Conservation (phyloP, 140 eudicot genomes). For the Flaveria floridana region DNA sequence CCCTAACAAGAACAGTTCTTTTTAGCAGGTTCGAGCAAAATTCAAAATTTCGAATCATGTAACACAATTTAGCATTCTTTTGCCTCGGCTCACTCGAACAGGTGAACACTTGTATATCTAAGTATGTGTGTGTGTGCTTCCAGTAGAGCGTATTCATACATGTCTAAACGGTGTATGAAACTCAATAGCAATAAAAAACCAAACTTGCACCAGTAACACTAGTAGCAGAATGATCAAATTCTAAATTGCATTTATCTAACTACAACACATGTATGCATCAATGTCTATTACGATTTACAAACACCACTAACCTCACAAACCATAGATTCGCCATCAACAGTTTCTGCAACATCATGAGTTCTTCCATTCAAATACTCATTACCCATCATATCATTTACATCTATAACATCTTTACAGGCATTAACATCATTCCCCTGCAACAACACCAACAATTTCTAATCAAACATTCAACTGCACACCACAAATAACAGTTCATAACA, state of each 20-base stretch:
- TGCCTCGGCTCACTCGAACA: not conserved
- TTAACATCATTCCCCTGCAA: constrained; percentile 40
- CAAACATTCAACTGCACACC: not conserved
- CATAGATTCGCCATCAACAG: constrained; percentile 35
- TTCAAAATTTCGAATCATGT: not conserved
- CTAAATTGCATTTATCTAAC: not conserved
- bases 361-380: constrained; percentile 19
- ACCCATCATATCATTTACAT: constrained; percentile 19
- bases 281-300: not conserved
- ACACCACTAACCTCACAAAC: constrained; percentile 48
- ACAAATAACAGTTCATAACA: not conserved
- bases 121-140: not conserved
- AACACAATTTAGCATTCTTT: not conserved
- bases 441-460: not conserved
- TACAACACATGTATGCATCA: not conserved
- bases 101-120: not conserved
- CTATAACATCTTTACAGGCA: constrained; percentile 18
- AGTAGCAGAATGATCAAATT: not conserved
- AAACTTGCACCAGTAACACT: not conserved
- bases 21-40: not conserved
- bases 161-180: not conserved
- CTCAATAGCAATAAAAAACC: not conserved
- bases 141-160: not conserved
- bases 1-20: not conserved
- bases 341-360: constrained; percentile 21